These are phyloP conservation scores for Phytophthora capsici DNA, from an alignment of 352 stramenopile genomes.

Conservation along the genomic window DNA sequence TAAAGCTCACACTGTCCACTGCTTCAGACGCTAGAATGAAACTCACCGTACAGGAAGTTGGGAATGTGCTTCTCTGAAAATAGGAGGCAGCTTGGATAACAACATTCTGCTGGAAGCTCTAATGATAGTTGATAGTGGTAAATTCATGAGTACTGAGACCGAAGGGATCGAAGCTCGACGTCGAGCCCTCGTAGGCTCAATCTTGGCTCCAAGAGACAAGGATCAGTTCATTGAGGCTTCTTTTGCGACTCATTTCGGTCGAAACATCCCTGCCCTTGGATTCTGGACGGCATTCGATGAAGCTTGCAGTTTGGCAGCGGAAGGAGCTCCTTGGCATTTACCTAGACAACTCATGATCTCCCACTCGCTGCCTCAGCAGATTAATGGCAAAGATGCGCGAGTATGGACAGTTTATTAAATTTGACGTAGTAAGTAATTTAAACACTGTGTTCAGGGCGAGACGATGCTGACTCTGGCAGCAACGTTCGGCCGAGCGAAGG, in stretches of 20 bases:
- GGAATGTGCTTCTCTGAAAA: conserved; percentile 30
- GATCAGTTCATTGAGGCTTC: conserved; percentile 59
- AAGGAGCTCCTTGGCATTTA: conserved; percentile 41
- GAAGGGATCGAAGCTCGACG: conserved; percentile 49
- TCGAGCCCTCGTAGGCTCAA: conserved; percentile 46
- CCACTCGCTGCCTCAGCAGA: conserved; percentile 63
- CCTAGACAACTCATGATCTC: conserved; percentile 64
- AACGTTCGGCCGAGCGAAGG: conserved; percentile 49
- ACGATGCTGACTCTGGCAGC: conserved; percentile 77
- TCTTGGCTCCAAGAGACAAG: conserved; percentile 44
- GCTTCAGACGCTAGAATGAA: conserved; percentile 19
- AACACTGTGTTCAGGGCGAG: conserved; percentile 48
- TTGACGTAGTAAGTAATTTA: no score
- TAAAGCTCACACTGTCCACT: conserved; percentile 12
- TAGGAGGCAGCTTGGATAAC: conserved; percentile 6
- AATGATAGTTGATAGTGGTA: conserved; percentile 24
- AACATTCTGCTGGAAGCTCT: conserved; percentile 16
- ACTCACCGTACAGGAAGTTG: conserved; percentile 1
- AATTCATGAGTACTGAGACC: conserved; percentile 6
- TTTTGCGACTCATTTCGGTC: conserved; percentile 54
- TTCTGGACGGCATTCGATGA: conserved; percentile 71
- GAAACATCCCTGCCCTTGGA: conserved; percentile 35
- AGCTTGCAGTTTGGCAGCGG: conserved; percentile 47
- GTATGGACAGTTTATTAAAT: conserved; percentile 26
- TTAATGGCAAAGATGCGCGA: conserved; percentile 64